These are phyloP conservation scores for Phialophora verrucosa DNA, from an alignment of 2,329 filamentous ascomycete genomes.

Conservation along the genomic window DNA sequence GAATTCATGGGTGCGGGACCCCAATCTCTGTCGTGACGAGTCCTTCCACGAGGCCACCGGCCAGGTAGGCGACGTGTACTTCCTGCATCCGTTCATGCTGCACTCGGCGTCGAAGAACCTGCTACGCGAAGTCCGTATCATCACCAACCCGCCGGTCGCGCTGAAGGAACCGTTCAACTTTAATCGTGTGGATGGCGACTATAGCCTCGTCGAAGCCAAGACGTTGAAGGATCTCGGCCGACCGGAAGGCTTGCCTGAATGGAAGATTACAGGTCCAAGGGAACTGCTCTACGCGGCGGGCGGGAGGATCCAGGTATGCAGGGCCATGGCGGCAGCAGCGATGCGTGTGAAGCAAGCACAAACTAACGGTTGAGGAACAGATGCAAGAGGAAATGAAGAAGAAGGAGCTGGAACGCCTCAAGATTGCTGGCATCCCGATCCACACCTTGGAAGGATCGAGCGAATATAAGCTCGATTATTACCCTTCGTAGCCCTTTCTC, in stretches of 20 bases:
- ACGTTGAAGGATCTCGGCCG: conserved; percentile 56
- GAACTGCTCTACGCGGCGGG: conserved; percentile 51
- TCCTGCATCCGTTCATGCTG: conserved; percentile 62
- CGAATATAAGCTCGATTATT: conserved; percentile 12
- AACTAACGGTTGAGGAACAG: not conserved
- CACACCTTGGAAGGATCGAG: conserved; percentile 9
- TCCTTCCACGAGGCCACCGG: conserved; percentile 60
- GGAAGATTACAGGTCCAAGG: conserved; percentile 55
- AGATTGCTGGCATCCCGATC: conserved; percentile 16
- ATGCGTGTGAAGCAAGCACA: too few species aligned
- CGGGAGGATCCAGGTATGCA: conserved; percentile 15
- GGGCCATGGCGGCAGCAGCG: too few species aligned
- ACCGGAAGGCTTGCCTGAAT: conserved; percentile 53
- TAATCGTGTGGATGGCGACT: conserved; percentile 53
- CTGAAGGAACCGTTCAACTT: conserved; percentile 59
- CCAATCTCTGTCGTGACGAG: conserved; percentile 37
- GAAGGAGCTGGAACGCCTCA: conserved; percentile 14
- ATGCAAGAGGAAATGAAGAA: conserved; percentile 23
- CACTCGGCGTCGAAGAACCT: conserved; percentile 58
- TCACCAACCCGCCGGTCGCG: conserved; percentile 61
- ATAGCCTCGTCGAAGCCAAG: conserved; percentile 60
- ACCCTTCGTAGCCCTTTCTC: conserved; percentile 5
- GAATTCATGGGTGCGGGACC: conserved; percentile 13
- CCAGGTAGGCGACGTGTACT: conserved; percentile 58
- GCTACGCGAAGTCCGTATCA: conserved; percentile 51